Base-by-base conservation (phyloP, 2,329 filamentous ascomycete genomes). In the Talaromyces sp. region DNA sequence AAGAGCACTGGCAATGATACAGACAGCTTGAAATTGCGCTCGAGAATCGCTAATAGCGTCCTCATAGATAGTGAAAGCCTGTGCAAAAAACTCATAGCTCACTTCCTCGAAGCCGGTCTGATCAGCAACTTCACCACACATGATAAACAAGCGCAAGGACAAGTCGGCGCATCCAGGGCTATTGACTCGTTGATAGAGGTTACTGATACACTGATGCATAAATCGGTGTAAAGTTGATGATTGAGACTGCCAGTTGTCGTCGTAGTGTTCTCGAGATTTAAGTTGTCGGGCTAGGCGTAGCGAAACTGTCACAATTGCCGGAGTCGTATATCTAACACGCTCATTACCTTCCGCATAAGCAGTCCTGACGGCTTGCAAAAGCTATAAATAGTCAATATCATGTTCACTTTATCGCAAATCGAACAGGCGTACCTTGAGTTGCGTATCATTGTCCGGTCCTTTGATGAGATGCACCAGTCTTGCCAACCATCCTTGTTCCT, bases 41-140 rank as follows among this genome's bases (percentile, higher is more conserved):
- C 96, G 90, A 16, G 93, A 97, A 76, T 99, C 96, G 67, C 92
- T 95, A 68, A 99, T 91, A 0, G 92, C 90, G 78, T 99, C 95
- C 75, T 99, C 95, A 74, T 99, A 99, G 9, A 98, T 92, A 0
- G 94, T 98, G 72, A 99, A 99, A 0, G 95, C 94, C 78, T 99
- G 95, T 0, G 95, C 95, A 72, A 97, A 98, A 81, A 96, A 99
- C 75, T 99, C 95, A 76, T 99, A 99, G 11, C 93, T 91, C 49
- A 97, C 92, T 79, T 99, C 95, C 76, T 99, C 94, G 70, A 96
- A 96, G 2, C 90, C 91, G 11, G 89, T 92, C 77, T 95, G 89
- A 72, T 97, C 93, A 11, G 95, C 93, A 37, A 96, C 90, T 80
- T 97, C 93, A 24, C 95, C 95, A 73, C 93, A 96, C 49, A 91